Percentiles rank a stretch among this genome's conserved stretches.
phyloP scores from a whole-genome alignment of 2,329 filamentous ascomycete genomes.

The Xylariaceae sp. region DNA sequence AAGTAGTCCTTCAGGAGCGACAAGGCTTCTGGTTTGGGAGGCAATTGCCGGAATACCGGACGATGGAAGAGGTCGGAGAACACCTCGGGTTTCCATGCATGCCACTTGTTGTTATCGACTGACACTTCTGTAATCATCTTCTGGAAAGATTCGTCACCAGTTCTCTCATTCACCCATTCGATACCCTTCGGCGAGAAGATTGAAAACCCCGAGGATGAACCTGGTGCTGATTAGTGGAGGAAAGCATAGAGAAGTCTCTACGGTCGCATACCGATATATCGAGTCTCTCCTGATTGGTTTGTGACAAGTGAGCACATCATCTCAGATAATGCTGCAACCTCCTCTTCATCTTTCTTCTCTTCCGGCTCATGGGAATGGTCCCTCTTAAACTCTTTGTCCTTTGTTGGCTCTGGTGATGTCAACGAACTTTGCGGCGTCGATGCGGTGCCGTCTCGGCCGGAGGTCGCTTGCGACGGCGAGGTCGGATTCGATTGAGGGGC shows the following conservation, averaged over 20 bases:
- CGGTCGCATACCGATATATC: slow-evolving; percentile 74
- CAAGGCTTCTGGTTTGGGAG: slow-evolving; percentile 79
- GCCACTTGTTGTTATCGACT: slow-evolving; percentile 91
- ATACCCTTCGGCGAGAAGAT: slow-evolving; percentile 98
- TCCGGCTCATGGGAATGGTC: slow-evolving; percentile 36
- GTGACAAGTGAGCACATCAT: slow-evolving; percentile 99
- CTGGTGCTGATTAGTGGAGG: slow-evolving; percentile 36
- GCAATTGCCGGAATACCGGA: slow-evolving; percentile 76
- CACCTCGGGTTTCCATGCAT: slow-evolving; percentile 96
- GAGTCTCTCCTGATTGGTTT: slow-evolving; percentile 88
- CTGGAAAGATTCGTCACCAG: slow-evolving; percentile 91
- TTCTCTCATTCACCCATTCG: slow-evolving; percentile 97
- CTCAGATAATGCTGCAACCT: slow-evolving; percentile 86
- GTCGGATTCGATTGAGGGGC: slow-evolving; percentile 44
- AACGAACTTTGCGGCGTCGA: slow-evolving; percentile 51
- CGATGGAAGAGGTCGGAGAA: slow-evolving; percentile 89
- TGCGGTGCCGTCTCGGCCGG: slow-evolving; percentile 36
- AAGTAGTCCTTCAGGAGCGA: slow-evolving; percentile 92
- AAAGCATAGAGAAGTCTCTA: neutral
- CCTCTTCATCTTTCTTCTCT: slow-evolving; percentile 52
- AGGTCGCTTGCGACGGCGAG: slow-evolving; percentile 45
- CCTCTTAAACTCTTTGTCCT: slow-evolving; percentile 34
- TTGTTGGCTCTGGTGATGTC: slow-evolving; percentile 47
- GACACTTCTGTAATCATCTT: slow-evolving; percentile 91
- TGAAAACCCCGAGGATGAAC: slow-evolving; percentile 94